Percentiles rank a stretch among this genome's conserved stretches.
phyloP scores from a whole-genome alignment of 2,329 filamentous ascomycete genomes.

The Hymenoscyphus fraxineus region DNA sequence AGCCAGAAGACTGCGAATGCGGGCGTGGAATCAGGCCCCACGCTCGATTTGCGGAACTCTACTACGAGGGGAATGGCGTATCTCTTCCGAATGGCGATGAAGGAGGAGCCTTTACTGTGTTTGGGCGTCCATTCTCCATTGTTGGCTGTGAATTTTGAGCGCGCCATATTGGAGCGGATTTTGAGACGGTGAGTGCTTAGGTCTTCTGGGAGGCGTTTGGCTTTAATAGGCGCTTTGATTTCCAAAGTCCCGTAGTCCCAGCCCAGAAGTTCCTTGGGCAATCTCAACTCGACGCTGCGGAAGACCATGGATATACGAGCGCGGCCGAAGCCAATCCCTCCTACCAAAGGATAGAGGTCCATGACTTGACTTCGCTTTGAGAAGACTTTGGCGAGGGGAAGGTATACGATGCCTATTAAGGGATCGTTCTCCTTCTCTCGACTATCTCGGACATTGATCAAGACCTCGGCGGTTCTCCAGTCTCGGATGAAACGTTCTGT shows the following conservation, averaged over 20 bases:
- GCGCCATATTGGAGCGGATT: slow-evolving; percentile 54
- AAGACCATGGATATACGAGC: slow-evolving; percentile 69
- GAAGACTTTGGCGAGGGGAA: slow-evolving; percentile 61
- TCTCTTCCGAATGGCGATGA: slow-evolving; percentile 55
- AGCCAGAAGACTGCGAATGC: slow-evolving; percentile 67
- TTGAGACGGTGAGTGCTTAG: slow-evolving; percentile 49
- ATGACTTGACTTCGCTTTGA: slow-evolving; percentile 61
- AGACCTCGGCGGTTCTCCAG: slow-evolving; percentile 63
- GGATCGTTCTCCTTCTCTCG: slow-evolving; percentile 67
- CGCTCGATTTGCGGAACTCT: slow-evolving; percentile 55
- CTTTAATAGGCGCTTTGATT: slow-evolving; percentile 50
- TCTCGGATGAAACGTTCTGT: slow-evolving; percentile 69
- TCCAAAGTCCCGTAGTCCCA: slow-evolving; percentile 72
- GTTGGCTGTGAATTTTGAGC: slow-evolving; percentile 48
- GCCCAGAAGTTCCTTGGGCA: slow-evolving; percentile 56
- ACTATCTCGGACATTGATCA: slow-evolving; percentile 63
- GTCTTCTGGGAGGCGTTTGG: slow-evolving; percentile 43
- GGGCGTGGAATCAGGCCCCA: slow-evolving; percentile 50
- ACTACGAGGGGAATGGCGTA: slow-evolving; percentile 55
- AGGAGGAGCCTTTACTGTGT: slow-evolving; percentile 41
- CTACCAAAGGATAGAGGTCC: slow-evolving; percentile 62
- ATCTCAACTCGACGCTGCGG: slow-evolving; percentile 62
- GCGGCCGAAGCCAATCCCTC: slow-evolving; percentile 69
- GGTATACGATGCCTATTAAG: slow-evolving; percentile 65
- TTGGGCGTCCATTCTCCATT: slow-evolving; percentile 51